Evolutionary conservation across 768 basidiomycete genomes (phyloP).

Genomic region (Multifurca ochricompacta): DNA sequence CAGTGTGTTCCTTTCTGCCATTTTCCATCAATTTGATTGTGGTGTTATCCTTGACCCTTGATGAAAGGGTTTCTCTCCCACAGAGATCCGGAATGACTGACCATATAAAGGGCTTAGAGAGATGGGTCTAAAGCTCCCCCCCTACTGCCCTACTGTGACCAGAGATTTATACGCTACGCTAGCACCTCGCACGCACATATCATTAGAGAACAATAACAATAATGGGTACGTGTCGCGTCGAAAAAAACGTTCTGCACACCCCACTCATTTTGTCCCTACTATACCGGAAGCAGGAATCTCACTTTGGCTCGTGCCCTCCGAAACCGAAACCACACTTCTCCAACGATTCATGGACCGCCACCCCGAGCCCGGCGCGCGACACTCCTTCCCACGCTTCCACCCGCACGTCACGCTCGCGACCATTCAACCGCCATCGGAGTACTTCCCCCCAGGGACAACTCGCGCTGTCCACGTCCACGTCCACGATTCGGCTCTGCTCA

Average conservation of each 20-base stretch:
- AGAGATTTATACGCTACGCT: no score
- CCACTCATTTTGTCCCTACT: neutral
- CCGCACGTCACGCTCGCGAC: conserved; percentile 67
- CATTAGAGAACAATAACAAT: neutral
- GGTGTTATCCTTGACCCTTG: no score
- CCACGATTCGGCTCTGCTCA: conserved; percentile 17
- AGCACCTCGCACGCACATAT: neutral
- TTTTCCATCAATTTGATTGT: neutral
- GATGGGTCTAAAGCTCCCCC: no score
- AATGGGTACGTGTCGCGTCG: conserved; percentile 5
- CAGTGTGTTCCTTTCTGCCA: neutral
- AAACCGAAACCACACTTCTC: conserved; percentile 37
- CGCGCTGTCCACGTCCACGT: neutral
- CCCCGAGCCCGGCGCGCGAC: conserved; percentile 27
- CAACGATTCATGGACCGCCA: conserved; percentile 39
- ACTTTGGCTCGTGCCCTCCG: conserved; percentile 63
- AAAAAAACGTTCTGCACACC: neutral
- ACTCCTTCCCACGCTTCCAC: conserved; percentile 50
- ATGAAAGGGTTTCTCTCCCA: no score
- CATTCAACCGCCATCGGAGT: conserved; percentile 28
- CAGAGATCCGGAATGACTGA: no score
- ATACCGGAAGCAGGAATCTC: conserved; percentile 38
- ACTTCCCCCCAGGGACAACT: conserved; percentile 16
- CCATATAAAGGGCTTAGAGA: no score
- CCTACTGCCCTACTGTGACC: no score